Base-by-base conservation (phyloP, 1,284 basidiomycete genomes). In the Meripilus lineatus region DNA sequence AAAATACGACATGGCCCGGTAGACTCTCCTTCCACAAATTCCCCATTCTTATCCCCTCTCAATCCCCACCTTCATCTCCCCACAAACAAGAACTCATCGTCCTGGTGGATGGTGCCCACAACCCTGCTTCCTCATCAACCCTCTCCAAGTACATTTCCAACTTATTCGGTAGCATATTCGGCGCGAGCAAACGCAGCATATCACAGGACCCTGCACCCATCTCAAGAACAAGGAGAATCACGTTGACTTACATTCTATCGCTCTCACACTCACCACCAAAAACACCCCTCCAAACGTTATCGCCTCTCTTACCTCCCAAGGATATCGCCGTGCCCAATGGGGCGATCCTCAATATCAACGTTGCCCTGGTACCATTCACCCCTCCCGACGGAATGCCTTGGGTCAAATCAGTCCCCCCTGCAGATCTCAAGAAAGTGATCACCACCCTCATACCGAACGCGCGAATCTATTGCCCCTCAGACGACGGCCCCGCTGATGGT, bases 61-160 rank as follows among this genome's bases (percentile, higher is more conserved):
- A 75, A 45, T 64, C 68, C 44, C 74, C 40, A 44, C 3, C 41
- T 21, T 15, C 13, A 20, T 21, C 26, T 8, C 39, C 24, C 28
- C 24, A 41, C 37, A 30, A 30, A n/a, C 42, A 44, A 42, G 40
- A 55, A 32, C 52, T 70, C 3, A 57, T 69, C 4, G 66, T 93
- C 4, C 73, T 99, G 5, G 84, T 87, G 2, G 96, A 99, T 58
- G 96, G 96, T 3, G 95, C 96, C 1, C 96, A 99, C 62, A 99
- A 99, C 58, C 69, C 81, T n/a, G 83, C 89, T 4, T 93, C 93
- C 0, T 77, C 92, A 0, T 52, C 62, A 15, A 80, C 80, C 0
- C 76, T 99, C 6, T 72, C 81, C 1, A 59, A 69, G 4, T 98
- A 93, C 61, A 67, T 98, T 45, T 70, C 77, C 26, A 59, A 68